These are phyloP conservation scores for Fusarium subglutinans DNA, from an alignment of 2,329 filamentous ascomycete species.

Conservation along the genomic window DNA sequence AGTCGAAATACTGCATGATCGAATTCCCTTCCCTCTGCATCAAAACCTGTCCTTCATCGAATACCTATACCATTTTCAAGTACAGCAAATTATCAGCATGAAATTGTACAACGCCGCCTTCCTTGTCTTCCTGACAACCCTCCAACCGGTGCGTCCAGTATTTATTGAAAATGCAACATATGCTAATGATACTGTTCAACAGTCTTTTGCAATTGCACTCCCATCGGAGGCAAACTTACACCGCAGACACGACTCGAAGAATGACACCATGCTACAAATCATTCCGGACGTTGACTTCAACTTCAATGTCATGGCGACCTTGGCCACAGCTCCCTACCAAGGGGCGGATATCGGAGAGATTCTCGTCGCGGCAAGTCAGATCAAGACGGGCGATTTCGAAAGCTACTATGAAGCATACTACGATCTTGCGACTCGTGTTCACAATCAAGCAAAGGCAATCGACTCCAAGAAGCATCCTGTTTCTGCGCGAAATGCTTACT, in stretches of 20 bases:
- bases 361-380: constrained; percentile 43
- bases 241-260: neutral
- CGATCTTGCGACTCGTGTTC: constrained; percentile 35
- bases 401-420: constrained; percentile 39
- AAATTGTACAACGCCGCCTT: neutral
- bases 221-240: neutral
- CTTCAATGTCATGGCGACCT: neutral
- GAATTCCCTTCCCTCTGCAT: neutral
- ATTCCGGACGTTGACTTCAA: constrained; percentile 11
- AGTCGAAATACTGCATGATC: neutral
- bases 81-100: neutral
- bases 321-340: neutral
- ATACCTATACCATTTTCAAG: neutral
- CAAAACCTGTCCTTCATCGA: neutral
- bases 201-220: neutral
- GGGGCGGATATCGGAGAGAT: constrained; percentile 45
- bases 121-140: neutral
- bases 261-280: neutral
- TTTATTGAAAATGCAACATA: neutral
- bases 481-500: constrained; percentile 42
- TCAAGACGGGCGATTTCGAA: constrained; percentile 37
- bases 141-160: neutral
- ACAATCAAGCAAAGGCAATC: constrained; percentile 30
- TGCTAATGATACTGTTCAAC: neutral
- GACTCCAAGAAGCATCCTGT: constrained; percentile 35